phyloP scores from a whole-genome alignment of 2,329 filamentous ascomycete genomes.

The Tolypocladium album region DNA sequence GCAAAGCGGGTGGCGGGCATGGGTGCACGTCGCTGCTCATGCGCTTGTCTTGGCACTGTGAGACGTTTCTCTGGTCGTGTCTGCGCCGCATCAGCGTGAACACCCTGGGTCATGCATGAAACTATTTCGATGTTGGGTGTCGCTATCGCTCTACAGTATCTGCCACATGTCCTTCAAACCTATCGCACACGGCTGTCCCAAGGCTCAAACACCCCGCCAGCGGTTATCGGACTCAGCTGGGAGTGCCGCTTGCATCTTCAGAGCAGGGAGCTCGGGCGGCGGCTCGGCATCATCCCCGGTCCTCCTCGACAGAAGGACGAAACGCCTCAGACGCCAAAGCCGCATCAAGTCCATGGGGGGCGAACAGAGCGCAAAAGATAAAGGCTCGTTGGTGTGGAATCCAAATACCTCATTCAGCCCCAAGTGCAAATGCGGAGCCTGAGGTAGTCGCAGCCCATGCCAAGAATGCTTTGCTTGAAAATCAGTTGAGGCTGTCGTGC shows the following conservation, averaged over 20 bases:
- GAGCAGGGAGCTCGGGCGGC: background rate
- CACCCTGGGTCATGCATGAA: background rate
- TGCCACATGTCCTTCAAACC: background rate
- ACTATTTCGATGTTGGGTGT: background rate
- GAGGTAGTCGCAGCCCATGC: constrained; percentile 1
- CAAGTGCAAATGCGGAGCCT: background rate
- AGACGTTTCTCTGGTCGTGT: background rate
- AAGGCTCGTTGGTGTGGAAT: background rate
- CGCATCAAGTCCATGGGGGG: background rate
- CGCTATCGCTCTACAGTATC: background rate
- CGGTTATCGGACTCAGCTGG: background rate
- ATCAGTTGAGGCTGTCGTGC: background rate
- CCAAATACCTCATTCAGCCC: background rate
- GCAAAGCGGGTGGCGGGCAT: background rate
- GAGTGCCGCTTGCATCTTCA: background rate
- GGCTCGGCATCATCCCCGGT: background rate
- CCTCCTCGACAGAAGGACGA: background rate
- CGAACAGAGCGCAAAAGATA: background rate
- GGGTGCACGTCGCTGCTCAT: background rate
- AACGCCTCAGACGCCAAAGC: background rate
- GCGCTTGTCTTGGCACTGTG: background rate
- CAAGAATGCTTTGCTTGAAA: constrained; percentile 5
- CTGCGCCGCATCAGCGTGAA: background rate
- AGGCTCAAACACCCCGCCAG: background rate
- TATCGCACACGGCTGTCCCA: background rate